Percentiles rank a stretch among this genome's conserved stretches.
Conservation (phyloP, 2,329 filamentous ascomycete species). For the Colletotrichum sojae region DNA sequence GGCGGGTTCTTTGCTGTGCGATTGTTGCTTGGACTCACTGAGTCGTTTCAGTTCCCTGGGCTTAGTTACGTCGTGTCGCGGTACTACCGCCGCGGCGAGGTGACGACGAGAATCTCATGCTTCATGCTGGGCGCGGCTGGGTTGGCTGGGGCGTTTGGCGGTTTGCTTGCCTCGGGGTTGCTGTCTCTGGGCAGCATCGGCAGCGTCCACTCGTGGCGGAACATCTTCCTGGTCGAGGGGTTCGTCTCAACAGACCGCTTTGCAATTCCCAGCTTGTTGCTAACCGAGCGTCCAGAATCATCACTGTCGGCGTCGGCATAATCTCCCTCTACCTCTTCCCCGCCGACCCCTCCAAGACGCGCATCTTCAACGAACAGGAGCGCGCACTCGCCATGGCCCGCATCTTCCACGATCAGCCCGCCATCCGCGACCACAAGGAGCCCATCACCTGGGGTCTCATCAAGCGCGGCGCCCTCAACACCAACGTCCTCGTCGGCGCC, state of each 20-base stretch:
- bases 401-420: constrained; percentile 66
- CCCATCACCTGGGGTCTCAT: constrained; percentile 41
- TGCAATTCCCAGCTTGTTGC: no score
- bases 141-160: constrained; percentile 77
- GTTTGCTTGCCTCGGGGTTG: constrained; percentile 67
- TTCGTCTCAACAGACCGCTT: no score
- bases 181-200: constrained; percentile 44
- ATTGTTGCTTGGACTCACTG: constrained; percentile 72
- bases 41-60: constrained; percentile 76
- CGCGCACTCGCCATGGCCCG: constrained; percentile 74
- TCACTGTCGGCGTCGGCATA: constrained; percentile 65
- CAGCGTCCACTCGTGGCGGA: constrained; percentile 66
- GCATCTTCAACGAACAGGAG: constrained; percentile 67
- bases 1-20: constrained; percentile 66
- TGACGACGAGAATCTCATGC: constrained; percentile 70
- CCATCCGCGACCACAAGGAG: constrained; percentile 45
- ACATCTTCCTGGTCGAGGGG: constrained; percentile 63
- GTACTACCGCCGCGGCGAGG: constrained; percentile 75
- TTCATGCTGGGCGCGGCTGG: constrained; percentile 76
- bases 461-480: constrained; percentile 43
- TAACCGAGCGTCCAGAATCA: constrained; percentile 59
- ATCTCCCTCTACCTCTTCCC: constrained; percentile 54
- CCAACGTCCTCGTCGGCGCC: constrained; percentile 46
- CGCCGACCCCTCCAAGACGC: constrained; percentile 42
- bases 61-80: constrained; percentile 77